These are phyloP conservation scores for Shiraia sp. DNA, from an alignment of 2,329 filamentous ascomycete species.

Conservation along the genomic window DNA sequence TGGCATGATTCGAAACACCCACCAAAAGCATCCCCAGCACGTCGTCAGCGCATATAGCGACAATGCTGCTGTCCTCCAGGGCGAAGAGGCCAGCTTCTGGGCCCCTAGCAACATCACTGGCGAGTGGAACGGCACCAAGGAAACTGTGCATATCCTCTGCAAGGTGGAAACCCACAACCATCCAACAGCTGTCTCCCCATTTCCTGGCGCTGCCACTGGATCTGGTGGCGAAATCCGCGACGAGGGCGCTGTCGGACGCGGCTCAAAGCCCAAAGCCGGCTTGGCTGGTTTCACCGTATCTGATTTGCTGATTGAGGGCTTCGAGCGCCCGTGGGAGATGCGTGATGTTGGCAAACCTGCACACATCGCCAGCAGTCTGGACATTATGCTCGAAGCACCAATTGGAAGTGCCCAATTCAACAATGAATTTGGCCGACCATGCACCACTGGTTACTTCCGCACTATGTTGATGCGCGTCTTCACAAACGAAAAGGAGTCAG, in stretches of 20 bases:
- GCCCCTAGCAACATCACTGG: slow-evolving; percentile 84
- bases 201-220: slow-evolving; percentile 89
- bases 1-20: slow-evolving; percentile 94
- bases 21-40: slow-evolving; percentile 73
- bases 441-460: slow-evolving; percentile 85
- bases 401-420: slow-evolving; percentile 96
- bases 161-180: slow-evolving; percentile 99
- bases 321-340: slow-evolving; percentile 84
- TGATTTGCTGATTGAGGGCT: slow-evolving; percentile 84
- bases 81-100: slow-evolving; percentile 76
- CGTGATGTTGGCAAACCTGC: slow-evolving; percentile 80
- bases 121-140: slow-evolving; percentile 84
- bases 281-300: slow-evolving; percentile 94
- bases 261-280: slow-evolving; percentile 90
- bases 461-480: slow-evolving; percentile 77
- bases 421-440: slow-evolving; percentile 94
- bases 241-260: slow-evolving; percentile 90
- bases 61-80: slow-evolving; percentile 90
- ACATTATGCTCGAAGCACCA: slow-evolving; percentile 97
- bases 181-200: slow-evolving; percentile 92
- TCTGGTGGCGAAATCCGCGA: slow-evolving; percentile 95
- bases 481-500: slow-evolving; percentile 63
- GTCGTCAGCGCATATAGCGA: slow-evolving; percentile 98
- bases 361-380: slow-evolving; percentile 90
- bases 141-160: slow-evolving; percentile 82